Evolutionary conservation across 805 yeast genomes (phyloP), one percentile per base, ranked within the genome.

Genomic region (Hanseniaspora pseudoguilliermondii): DNA sequence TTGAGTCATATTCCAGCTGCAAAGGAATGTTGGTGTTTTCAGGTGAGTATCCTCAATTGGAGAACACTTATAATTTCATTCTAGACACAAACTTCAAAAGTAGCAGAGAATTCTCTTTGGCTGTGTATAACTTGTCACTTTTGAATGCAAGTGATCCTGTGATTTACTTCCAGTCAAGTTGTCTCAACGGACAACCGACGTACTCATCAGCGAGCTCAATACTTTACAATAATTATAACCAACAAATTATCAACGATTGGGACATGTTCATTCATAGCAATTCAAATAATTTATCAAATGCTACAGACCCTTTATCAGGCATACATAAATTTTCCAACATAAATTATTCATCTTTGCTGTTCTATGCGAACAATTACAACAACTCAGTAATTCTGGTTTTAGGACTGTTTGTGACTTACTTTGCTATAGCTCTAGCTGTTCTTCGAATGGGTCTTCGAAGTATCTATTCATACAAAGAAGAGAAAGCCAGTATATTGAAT

Each of bases 191-290:
- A 2, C 49, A 51, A 29, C 55, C 55, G 2, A 16, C 29, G 13
- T 42, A 32, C 25, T 27, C 43, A 7, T n/a, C 55, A 23, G 47
- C 36, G 13, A 27, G 47, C 20, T 15, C 36, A 5, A 36, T 51
- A 3, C 36, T 35, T 5, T 43, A 32, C 35, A n/a, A 32, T 5
- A 29, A 35, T 9, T 51, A 51, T 20, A 51, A 51, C 39, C 13
- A 35, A 5, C 42, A 35, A 2, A 42, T 51, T 15, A 18, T 32
- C 25, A 35, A 43, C n/a, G 55, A 51, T 27, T 51, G 55, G 55
- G n/a, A 32, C 15, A 35, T 21, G 6, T 51, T 51, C 36, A 6
- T 51, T 25, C 13, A 8, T 5, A 15, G 36, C 16, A 32, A 32
- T 23, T 20, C 32, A 13, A 16, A 21, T 5, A n/a, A 15, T n/a